Evolutionary conservation across 2,329 filamentous ascomycete species (phyloP).

Genomic region (Cytospora paraplurivora): DNA sequence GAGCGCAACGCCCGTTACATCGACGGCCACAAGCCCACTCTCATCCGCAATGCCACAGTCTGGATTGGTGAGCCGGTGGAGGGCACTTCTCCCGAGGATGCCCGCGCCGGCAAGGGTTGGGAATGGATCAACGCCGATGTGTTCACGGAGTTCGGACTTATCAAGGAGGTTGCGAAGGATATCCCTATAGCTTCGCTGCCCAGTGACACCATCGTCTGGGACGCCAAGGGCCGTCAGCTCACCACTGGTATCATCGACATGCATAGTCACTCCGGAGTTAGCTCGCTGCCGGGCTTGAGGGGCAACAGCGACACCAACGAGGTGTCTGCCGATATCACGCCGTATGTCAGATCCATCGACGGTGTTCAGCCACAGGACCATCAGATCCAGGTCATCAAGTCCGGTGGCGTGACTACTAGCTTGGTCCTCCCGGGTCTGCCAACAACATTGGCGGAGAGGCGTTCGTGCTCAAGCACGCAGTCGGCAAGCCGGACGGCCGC

Average conservation of each 20-base stretch:
- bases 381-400: constrained; percentile 70
- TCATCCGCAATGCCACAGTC: constrained; percentile 67
- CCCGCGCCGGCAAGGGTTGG: constrained; percentile 60
- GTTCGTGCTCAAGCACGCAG: constrained; percentile 68
- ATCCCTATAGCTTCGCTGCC: constrained; percentile 49
- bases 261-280: constrained; percentile 68
- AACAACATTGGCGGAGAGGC: constrained; percentile 76
- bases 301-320: constrained; percentile 66
- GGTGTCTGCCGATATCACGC: constrained; percentile 64
- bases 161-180: constrained; percentile 52
- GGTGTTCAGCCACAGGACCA: constrained; percentile 64
- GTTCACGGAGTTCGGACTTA: constrained; percentile 61
- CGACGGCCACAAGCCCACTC: constrained; percentile 58
- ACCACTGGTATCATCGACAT: constrained; percentile 72
- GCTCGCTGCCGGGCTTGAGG: constrained; percentile 55
- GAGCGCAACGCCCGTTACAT: constrained; percentile 63
- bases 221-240: constrained; percentile 62
- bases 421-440: constrained; percentile 67
- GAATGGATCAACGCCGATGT: constrained; percentile 63
- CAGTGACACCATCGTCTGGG: constrained; percentile 52
- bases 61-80: constrained; percentile 64
- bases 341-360: constrained; percentile 68
- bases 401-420: constrained; percentile 70
- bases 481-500: constrained; percentile 61
- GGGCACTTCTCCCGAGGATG: constrained; percentile 56